These are phyloP conservation scores for Fragilaria radians DNA, from an alignment of 108 stramenopile species.

Conservation along the genomic window DNA sequence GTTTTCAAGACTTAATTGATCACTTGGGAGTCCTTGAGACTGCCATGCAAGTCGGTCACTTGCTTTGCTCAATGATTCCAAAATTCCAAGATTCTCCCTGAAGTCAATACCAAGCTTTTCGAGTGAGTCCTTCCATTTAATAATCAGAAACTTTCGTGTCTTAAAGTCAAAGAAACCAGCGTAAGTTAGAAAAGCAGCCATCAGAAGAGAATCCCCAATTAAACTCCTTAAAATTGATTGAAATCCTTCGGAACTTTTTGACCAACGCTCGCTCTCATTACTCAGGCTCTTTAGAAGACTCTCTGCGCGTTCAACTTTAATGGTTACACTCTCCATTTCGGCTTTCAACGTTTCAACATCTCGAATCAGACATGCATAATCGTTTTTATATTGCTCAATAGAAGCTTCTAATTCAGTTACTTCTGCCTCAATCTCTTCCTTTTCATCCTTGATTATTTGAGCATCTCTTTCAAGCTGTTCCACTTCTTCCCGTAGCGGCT, in stretches of 20 bases:
- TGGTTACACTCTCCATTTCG: conserved; percentile 91
- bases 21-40: conserved; percentile 85
- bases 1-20: conserved; percentile 92
- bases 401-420: conserved; percentile 81
- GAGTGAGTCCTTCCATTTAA: conserved; percentile 69
- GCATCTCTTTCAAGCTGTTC: conserved; percentile 79
- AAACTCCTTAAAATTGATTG: conserved; percentile 74
- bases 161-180: conserved; percentile 89
- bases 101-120: conserved; percentile 83
- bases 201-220: conserved; percentile 88
- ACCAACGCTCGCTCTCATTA: conserved; percentile 96
- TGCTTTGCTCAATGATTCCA: conserved; percentile 87
- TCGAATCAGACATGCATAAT: conserved; percentile 92
- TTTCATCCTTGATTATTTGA: conserved; percentile 58
- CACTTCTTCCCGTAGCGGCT: conserved; percentile 96
- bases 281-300: conserved; percentile 86
- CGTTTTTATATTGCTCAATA: conserved; percentile 91
- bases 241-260: conserved; percentile 82
- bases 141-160: conserved; percentile 54
- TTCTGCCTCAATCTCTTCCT: conserved; percentile 70
- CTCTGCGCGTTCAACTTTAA: conserved; percentile 89
- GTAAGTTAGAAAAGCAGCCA: conserved; percentile 95
- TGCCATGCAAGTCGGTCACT: conserved; percentile 87
- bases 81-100: conserved; percentile 73
- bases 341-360: conserved; percentile 93